Percentiles rank a stretch among this genome's conserved stretches.
Conservation (phyloP, 148 eudicot genomes). For the Nyssa sinensis region DNA sequence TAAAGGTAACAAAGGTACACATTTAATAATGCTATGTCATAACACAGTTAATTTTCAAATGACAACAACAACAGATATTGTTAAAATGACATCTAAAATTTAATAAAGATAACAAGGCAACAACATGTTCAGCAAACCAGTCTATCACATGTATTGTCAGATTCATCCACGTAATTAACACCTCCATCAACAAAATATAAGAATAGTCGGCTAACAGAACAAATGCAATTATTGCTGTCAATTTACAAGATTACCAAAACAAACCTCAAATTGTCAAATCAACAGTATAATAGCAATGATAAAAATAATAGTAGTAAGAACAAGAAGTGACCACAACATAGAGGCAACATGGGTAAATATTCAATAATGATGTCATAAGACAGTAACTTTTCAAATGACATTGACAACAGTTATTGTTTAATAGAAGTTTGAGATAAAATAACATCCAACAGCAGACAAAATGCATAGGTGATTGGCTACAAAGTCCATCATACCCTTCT, state of each 20-base stretch:
- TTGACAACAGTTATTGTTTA: neutral
- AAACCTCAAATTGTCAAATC: no score
- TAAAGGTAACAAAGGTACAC: neutral
- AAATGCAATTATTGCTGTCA: neutral
- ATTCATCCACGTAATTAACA: neutral
- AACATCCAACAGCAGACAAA: neutral
- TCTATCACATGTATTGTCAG: no score
- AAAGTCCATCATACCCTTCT: conserved; percentile 64
- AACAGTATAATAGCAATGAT: neutral
- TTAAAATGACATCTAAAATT: neutral
- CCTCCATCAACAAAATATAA: neutral
- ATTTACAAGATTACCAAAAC: no score
- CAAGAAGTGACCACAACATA: neutral
- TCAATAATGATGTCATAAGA: no score
- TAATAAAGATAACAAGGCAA: no score
- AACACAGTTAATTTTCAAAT: neutral
- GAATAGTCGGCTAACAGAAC: neutral
- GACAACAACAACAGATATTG: neutral
- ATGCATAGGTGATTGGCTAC: neutral
- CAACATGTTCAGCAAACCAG: no score
- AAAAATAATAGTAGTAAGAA: neutral
- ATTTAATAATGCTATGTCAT: no score
- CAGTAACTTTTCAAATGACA: neutral
- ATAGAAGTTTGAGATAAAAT: neutral
- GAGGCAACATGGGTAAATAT: neutral